Percentiles rank a stretch among this genome's conserved stretches.
These are phyloP conservation scores for Hydrangea macrophylla DNA, from an alignment of 148 eudicot species.

Conservation along the genomic window DNA sequence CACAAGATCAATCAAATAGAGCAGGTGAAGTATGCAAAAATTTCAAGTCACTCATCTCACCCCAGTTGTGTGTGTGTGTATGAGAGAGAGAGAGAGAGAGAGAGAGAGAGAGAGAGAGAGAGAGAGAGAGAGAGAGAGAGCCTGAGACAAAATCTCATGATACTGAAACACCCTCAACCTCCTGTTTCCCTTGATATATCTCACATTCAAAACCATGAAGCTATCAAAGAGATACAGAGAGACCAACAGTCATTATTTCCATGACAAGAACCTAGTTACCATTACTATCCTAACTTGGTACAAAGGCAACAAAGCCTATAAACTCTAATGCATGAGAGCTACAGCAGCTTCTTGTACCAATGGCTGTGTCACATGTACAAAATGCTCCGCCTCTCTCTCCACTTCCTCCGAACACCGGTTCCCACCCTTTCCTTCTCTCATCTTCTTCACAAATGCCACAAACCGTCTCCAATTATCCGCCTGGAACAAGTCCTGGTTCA, in stretches of 20 bases:
- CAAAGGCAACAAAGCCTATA: no score
- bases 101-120: no score
- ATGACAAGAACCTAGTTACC: not conserved
- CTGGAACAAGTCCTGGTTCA: constrained; percentile 79
- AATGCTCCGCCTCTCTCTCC: constrained; percentile 85
- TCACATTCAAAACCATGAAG: not conserved
- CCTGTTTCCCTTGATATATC: not conserved
- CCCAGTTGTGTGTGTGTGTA: no score
- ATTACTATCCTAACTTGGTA: not conserved
- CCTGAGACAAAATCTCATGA: not conserved
- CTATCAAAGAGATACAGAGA: not conserved
- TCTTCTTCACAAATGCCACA: constrained; percentile 84
- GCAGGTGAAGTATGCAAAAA: no score
- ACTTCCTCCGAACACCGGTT: constrained; percentile 68
- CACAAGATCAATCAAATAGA: no score
- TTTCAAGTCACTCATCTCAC: no score
- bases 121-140: not conserved
- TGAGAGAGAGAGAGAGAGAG: no score
- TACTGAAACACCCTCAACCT: not conserved
- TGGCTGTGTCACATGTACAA: constrained; percentile 67
- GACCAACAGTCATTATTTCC: not conserved
- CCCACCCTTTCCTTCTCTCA: constrained; percentile 74
- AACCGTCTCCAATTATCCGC: constrained; percentile 86
- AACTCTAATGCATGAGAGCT: constrained; percentile 61
- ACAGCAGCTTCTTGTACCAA: constrained; percentile 85